Percentiles rank a stretch among this genome's conserved stretches.
phyloP scores from a whole-genome alignment of 345 rosid species.

The Sapria himalayana region DNA sequence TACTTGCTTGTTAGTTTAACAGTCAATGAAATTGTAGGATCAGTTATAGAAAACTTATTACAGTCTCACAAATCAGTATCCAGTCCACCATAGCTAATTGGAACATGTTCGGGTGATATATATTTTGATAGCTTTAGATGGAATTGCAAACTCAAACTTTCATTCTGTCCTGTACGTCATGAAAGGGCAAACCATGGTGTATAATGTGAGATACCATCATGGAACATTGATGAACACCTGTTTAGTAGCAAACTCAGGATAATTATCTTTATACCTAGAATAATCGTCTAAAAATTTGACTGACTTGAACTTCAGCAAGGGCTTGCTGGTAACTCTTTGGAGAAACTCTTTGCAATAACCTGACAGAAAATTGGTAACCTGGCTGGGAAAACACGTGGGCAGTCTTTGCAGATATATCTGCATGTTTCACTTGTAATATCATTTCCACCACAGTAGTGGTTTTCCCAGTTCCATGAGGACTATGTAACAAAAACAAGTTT shows the following conservation, averaged over 20 bases:
- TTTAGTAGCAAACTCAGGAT: conserved; percentile 41
- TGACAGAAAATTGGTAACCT: too few relatives aligned
- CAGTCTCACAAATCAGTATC: too few relatives aligned
- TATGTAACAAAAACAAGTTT: conserved; percentile 68
- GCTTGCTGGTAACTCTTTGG: too few relatives aligned
- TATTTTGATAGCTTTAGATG: conserved; percentile 36
- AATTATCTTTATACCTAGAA: too few relatives aligned
- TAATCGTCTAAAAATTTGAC: too few relatives aligned
- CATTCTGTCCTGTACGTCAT: conserved; percentile 53
- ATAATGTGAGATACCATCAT: conserved; percentile 54
- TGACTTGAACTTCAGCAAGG: too few relatives aligned
- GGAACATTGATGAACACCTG: conserved; percentile 65
- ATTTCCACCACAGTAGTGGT: conserved; percentile 94
- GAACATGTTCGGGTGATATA: conserved; percentile 45
- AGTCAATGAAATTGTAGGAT: too few relatives aligned
- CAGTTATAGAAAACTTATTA: too few relatives aligned
- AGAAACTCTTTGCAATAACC: too few relatives aligned
- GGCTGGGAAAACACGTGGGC: too few relatives aligned
- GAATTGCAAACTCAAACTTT: conserved; percentile 50
- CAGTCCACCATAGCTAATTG: conserved; percentile 44
- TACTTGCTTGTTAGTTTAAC: too few relatives aligned
- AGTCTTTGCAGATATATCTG: too few relatives aligned
- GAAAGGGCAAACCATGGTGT: conserved; percentile 51
- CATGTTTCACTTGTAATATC: conserved; percentile 73
- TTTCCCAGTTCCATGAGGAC: conserved; percentile 99